phyloP scores from a whole-genome alignment of 2,329 filamentous ascomycete genomes.

The Orbilia javanica region DNA sequence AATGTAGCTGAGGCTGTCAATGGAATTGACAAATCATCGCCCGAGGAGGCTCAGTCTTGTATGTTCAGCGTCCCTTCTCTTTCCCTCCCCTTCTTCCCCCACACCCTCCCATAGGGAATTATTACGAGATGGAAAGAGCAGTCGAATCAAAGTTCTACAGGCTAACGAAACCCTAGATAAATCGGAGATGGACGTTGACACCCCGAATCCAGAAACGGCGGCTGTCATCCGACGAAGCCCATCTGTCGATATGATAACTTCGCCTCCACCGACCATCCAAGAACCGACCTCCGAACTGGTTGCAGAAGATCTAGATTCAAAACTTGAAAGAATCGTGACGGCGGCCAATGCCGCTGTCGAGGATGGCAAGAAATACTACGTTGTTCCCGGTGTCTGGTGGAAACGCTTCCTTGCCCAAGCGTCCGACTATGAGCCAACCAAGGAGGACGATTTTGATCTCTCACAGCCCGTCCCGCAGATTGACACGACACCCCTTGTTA shows the following conservation, averaged over 20 bases:
- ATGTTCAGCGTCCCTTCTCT: background rate
- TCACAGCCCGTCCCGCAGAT: constrained; percentile 75
- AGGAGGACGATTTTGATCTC: constrained; percentile 74
- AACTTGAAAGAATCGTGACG: constrained; percentile 75
- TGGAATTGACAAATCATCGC: background rate
- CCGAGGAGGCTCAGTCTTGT: constrained; percentile 26
- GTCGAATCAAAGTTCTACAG: background rate
- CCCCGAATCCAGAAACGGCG: constrained; percentile 16
- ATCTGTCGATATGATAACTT: constrained; percentile 55
- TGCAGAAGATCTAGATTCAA: constrained; percentile 71
- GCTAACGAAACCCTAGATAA: constrained; percentile 21
- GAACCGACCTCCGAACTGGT: constrained; percentile 14
- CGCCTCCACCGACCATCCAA: constrained; percentile 38
- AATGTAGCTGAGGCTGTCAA: constrained; percentile 7
- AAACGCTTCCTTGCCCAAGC: constrained; percentile 76
- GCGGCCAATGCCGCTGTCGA: constrained; percentile 69
- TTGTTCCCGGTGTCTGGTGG: constrained; percentile 85
- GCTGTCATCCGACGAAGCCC: constrained; percentile 39
- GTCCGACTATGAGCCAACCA: constrained; percentile 56
- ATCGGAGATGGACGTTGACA: constrained; percentile 51
- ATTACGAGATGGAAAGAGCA: background rate
- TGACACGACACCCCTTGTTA: constrained; percentile 36
- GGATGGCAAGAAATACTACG: constrained; percentile 80
- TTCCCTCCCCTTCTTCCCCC: background rate
- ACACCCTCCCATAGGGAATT: background rate